These are phyloP conservation scores for Trichoderma atrobrunneum DNA, from an alignment of 2,329 filamentous ascomycete species.

Conservation along the genomic window DNA sequence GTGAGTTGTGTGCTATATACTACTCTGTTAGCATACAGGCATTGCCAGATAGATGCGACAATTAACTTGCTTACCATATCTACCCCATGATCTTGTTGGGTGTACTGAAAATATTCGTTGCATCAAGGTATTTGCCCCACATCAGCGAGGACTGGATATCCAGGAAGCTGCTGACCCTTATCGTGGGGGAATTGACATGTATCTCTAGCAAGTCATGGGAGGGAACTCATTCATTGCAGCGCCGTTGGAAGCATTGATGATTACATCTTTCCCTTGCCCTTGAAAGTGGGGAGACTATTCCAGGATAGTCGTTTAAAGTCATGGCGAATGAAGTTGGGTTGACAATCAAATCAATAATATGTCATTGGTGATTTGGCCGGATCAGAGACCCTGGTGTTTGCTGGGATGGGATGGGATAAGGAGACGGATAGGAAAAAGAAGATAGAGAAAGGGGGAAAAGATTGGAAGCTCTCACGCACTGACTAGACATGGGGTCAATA, in stretches of 20 bases:
- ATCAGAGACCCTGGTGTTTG: not conserved
- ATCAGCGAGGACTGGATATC: not conserved
- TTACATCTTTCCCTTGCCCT: not conserved
- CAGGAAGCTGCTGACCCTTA: not conserved
- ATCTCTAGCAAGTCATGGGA: not conserved
- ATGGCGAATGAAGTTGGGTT: not conserved
- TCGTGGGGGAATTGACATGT: not conserved
- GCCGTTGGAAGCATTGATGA: not conserved
- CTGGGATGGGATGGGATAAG: not conserved
- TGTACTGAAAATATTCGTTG: not conserved
- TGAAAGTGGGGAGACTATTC: not conserved
- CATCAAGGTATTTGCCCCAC: not conserved
- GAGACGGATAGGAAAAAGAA: not conserved
- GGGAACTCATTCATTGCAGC: not conserved
- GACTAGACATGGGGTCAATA: not conserved
- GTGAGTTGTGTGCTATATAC: constrained; percentile 64
- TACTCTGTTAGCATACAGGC: constrained; percentile 66
- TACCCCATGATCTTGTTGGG: not conserved
- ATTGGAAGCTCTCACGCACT: not conserved
- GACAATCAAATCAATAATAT: not conserved
- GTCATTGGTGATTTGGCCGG: not conserved
- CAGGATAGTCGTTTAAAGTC: no score
- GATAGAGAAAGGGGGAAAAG: not conserved
- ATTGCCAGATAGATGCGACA: constrained; percentile 55
- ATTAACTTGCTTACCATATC: not conserved